Conservation (phyloP, 495 filamentous ascomycete species). For the Lophiotrema nucula region DNA sequence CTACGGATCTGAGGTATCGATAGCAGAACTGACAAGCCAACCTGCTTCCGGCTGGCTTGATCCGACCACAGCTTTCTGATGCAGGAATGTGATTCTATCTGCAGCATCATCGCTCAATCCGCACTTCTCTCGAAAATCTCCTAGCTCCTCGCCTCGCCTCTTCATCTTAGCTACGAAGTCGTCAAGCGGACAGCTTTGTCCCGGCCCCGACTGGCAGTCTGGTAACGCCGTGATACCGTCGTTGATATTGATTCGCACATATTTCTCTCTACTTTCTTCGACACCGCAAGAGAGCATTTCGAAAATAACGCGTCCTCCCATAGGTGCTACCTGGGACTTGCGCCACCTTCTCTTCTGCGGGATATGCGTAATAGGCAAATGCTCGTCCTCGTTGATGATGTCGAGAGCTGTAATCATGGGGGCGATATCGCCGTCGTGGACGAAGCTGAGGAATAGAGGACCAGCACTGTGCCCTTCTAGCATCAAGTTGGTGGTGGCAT, state of each 20-base stretch:
- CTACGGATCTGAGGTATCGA: too few relatives aligned
- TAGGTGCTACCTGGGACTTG: conserved; percentile 56
- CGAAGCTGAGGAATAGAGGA: conserved; percentile 58
- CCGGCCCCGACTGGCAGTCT: conserved; percentile 53
- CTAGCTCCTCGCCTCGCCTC: conserved; percentile 37
- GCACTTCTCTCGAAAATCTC: conserved; percentile 47
- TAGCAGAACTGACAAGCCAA: too few relatives aligned
- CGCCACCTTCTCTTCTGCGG: conserved; percentile 50
- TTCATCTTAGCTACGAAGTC: conserved; percentile 48
- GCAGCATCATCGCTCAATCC: conserved; percentile 41
- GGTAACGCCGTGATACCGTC: conserved; percentile 56
- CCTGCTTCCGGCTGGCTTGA: too few relatives aligned
- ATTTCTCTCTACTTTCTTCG: conserved; percentile 27
- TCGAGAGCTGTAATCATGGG: conserved; percentile 56
- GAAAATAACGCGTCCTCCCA: conserved; percentile 58
- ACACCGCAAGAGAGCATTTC: conserved; percentile 44
- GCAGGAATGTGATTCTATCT: conserved; percentile 46
- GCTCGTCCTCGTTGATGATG: conserved; percentile 45
- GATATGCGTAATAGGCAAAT: conserved; percentile 49
- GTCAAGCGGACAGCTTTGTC: conserved; percentile 51
- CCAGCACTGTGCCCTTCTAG: conserved; percentile 49
- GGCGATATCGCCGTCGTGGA: conserved; percentile 60
- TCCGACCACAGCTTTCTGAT: conserved; percentile 35
- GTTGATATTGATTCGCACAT: conserved; percentile 58
- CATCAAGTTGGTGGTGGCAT: conserved; percentile 56